phyloP scores from a whole-genome alignment of 257 asterid genomes.

The Forsythia suspensa region DNA sequence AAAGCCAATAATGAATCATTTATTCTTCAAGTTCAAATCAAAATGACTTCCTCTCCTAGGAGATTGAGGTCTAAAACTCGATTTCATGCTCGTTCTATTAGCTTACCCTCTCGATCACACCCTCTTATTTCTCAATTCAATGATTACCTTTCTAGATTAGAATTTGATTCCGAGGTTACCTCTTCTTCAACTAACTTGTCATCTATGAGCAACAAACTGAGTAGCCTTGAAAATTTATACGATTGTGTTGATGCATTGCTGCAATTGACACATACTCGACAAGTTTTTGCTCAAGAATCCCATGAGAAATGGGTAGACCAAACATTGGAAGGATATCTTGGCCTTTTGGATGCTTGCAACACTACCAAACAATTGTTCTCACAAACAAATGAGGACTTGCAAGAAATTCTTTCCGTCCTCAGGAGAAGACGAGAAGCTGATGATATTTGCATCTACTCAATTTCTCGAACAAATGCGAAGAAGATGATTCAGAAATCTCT shows the following conservation, averaged over 20 bases:
- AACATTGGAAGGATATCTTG: constrained; percentile 31
- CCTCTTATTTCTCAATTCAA: constrained; percentile 38
- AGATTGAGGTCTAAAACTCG: constrained; percentile 31
- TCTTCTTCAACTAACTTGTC: constrained; percentile 19
- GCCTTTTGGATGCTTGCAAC: constrained; percentile 37
- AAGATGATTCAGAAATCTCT: constrained; percentile 32
- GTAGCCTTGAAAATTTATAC: constrained; percentile 28
- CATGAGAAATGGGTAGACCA: constrained; percentile 31
- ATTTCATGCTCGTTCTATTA: constrained; percentile 44
- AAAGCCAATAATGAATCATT: not conserved
- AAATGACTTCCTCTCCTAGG: constrained; percentile 47
- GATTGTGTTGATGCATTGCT: constrained; percentile 33
- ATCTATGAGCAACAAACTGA: constrained; percentile 25
- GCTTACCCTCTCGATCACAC: constrained; percentile 38
- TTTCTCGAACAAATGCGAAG: constrained; percentile 22
- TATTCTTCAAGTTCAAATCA: not conserved
- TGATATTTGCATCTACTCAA: constrained; percentile 16
- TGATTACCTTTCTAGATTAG: constrained; percentile 24
- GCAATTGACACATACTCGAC: constrained; percentile 24
- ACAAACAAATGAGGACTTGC: constrained; percentile 15
- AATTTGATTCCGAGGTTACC: constrained; percentile 24
- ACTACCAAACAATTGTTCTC: constrained; percentile 29
- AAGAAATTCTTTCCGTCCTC: constrained; percentile 32
- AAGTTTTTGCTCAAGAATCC: constrained; percentile 23
- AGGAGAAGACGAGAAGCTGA: constrained; percentile 30